Evolutionary conservation across 805 yeast species (phyloP), one percentile per base, ranked within the genome.

Genomic region (Priceomyces fermenticarens): DNA sequence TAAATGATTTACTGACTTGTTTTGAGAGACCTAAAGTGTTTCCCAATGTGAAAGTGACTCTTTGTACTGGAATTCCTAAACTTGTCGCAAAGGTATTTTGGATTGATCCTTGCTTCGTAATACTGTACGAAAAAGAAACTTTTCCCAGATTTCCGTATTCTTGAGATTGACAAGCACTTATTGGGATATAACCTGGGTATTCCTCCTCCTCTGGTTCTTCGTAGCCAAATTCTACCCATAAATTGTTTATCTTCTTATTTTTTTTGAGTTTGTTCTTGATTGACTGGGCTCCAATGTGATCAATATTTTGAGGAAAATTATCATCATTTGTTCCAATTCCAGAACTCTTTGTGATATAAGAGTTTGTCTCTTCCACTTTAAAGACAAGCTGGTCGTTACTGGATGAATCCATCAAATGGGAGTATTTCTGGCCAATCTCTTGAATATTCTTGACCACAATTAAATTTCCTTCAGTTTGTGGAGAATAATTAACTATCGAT

Each of bases 161-260:
- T 25, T 42, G 49, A 2, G 54, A 50, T 30, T 48, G 52, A 31
- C 56, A 52, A 1, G 52, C 38, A 26, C 51, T 48, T 10, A 49
- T 42, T 11, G 56, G 56, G 15, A 52, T 44, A 15, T 38, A 50
- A 3, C 52, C 53, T 5, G 45, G 45, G 28, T 45, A 50, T 23
- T 17, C 32, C 27, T 33, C 30, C 2, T 41, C 29, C 14, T 32
- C 23, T 14, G 36, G 35, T 14, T 35, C 40, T 11, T 42, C 42
- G 23, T 36, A 47, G 4, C 30, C 12, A 32, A 43, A 41, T 33
- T 48, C 52, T 14, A 46, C 45, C 52, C 52, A 48, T 16, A 20
- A 20, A 20, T 20, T 20, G 4, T 20, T 47, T 40, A 31, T 15
- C 30, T 29, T 16, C 27, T 16, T 32, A n/a, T 20, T 5, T 9